Base-by-base conservation (phyloP, 345 rosid genomes). In the Mangifera indica region DNA sequence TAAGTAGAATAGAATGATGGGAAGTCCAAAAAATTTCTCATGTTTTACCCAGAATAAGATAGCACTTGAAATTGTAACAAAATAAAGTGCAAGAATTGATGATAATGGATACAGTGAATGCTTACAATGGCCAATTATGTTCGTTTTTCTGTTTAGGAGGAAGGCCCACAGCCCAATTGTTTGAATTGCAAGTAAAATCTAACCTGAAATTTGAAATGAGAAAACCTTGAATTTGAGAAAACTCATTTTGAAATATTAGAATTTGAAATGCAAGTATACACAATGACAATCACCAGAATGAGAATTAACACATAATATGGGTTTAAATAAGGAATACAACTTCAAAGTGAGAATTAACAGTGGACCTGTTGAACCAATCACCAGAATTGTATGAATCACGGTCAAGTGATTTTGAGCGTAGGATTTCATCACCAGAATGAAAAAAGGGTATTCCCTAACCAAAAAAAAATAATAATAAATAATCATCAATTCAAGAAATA, bases 321-420 rank as follows among this genome's bases (percentile, higher is more conserved):
- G 45, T 24, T 71, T 26, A 24, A 60, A 62, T 53, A 34, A 42
- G 48, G 72, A 51, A 66, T 46, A 2, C 49, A 54, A 14, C 51
- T 71, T 15, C 15, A 40, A 75, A 37, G 73, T 12, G 51, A 61
- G 42, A 71, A 74, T 46, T 46, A 49, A 66, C 52, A 60, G 64
- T 74, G 64, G 61, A 91, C 98, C 96, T 94, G 75, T 94, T 94
- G 80, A 94, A 90, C 97, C 97, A 94, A 79, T 94, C 98, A 71
- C 97, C 98, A 21, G 98, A 94, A 73, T 94, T 87, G 89, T 94
- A 92, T 18, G 98, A 94, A 85, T 94, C 98, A 44, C 97, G 95
- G 76, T 94, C 98, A 78, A 94, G 90, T 62, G 95, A 94, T 81
- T 94, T 92, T 53, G 98, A 94, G 80, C 98, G 93, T 67, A 94